Evolutionary conservation across 345 rosid genomes (phyloP).

Genomic region (Populus davidiana): DNA sequence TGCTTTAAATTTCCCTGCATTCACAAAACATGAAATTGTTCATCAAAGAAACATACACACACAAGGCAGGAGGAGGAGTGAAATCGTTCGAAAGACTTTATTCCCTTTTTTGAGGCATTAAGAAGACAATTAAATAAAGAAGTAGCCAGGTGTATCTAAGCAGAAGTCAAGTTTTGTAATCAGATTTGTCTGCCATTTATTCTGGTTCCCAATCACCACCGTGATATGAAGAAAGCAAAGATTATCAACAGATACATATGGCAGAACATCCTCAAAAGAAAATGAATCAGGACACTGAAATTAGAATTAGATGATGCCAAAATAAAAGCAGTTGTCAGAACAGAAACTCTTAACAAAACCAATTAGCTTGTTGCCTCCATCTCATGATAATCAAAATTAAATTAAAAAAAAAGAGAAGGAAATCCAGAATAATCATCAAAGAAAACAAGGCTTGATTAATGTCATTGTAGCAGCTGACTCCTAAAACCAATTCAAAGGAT

Average conservation of each 20-base stretch:
- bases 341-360: not conserved
- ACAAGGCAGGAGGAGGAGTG: not conserved
- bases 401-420: not conserved
- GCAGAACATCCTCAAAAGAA: not conserved
- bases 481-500: not conserved
- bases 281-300: not conserved
- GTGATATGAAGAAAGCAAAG: not conserved
- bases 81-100: not conserved
- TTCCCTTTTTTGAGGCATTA: no score
- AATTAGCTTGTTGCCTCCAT: not conserved
- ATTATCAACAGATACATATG: not conserved
- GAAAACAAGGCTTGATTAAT: no score
- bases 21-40: not conserved
- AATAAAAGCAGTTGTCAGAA: not conserved
- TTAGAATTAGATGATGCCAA: not conserved
- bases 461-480: not conserved
- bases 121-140: no score
- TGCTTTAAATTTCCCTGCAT: slow-evolving; percentile 39
- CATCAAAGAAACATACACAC: no score
- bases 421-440: not conserved
- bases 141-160: not conserved
- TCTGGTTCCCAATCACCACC: not conserved
- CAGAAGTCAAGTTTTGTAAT: not conserved
- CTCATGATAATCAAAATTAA: no score
- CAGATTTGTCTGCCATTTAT: not conserved